Evolutionary conservation across 306 rosid genomes (phyloP), one percentile per base, ranked within the genome.

Genomic region (Cucurbita argyrosperma): DNA sequence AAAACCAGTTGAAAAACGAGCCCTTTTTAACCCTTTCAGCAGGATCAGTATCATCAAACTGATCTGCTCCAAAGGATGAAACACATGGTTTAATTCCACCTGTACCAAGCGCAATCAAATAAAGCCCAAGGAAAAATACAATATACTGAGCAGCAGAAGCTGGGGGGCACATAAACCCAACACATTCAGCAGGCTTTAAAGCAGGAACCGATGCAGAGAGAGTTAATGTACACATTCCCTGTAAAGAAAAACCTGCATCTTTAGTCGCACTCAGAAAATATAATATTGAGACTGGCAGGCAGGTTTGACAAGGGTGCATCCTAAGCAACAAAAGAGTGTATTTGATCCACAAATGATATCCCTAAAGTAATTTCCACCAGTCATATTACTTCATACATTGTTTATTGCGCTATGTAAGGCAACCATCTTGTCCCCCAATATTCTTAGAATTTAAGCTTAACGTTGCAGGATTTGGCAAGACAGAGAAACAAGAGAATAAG

Each of bases 81-180:
- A 95, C 97, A 26, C 97, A 95, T 42, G 99, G 97, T 83, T 95
- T 95, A 75, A 94, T 91, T 21, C 97, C 97, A 77, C 97, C 99
- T 39, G 96, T 91, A 69, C 99, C 99, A 54, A 94, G 92, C 9
- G 99, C 99, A 80, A 95, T 95, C 83, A 95, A 69, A 81, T 95
- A 95, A 71, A 95, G 97, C 63, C 97, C 99, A 19, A 88, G 56
- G 89, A 91, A 95, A 82, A 95, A 95, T 68, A 95, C 90, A 40
- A 83, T 86, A 60, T 91, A 91, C 79, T 95, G 99, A 63, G 91
- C 82, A 67, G 92, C 81, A 83, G 86, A 87, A 83, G 99, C 96
- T 15, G 91, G 45, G 9, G 96, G 99, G 76, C 99, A 95, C 39
- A 57, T 35, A 5, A 90, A 51, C 74, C 88, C 99, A 35, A 82